Evolutionary conservation across 139 green algal species (phyloP).

Genomic region (Picochlorum costavermella): DNA sequence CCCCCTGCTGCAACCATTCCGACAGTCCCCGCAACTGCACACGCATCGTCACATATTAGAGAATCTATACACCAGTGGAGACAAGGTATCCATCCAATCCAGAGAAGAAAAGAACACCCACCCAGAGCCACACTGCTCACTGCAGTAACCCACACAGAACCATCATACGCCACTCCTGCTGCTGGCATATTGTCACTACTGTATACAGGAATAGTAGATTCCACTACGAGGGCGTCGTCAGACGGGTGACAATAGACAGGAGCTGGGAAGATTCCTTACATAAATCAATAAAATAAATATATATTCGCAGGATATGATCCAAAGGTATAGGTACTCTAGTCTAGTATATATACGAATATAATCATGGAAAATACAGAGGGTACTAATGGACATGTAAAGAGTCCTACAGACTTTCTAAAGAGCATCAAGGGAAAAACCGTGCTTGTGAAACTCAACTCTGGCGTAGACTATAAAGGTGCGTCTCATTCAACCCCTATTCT

Average conservation of each 20-base stretch:
- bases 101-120: slow-evolving; percentile 2
- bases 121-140: slow-evolving; percentile 19
- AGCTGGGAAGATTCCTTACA: no score
- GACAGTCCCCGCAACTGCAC: slow-evolving; percentile 20
- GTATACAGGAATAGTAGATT: no score
- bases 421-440: slow-evolving; percentile 93
- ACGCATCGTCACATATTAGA: no score
- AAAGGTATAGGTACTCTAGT: no score
- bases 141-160: slow-evolving; percentile 24
- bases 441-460: slow-evolving; percentile 95
- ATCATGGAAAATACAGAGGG: neutral
- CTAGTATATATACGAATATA: no score
- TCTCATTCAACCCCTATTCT: no score
- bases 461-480: slow-evolving; percentile 91
- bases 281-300: no score
- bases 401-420: slow-evolving; percentile 80
- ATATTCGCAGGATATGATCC: no score
- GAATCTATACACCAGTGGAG: no score
- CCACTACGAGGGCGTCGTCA: no score
- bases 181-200: neutral
- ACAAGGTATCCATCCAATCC: no score
- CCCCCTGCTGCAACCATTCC: slow-evolving; percentile 14
- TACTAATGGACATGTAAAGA: neutral
- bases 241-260: no score
- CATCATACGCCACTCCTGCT: slow-evolving; percentile 19